Percentiles rank a stretch among this genome's conserved stretches.
Evolutionary conservation across 148 eudicot genomes (phyloP).

Genomic region (Vaccinium macrocarpon): DNA sequence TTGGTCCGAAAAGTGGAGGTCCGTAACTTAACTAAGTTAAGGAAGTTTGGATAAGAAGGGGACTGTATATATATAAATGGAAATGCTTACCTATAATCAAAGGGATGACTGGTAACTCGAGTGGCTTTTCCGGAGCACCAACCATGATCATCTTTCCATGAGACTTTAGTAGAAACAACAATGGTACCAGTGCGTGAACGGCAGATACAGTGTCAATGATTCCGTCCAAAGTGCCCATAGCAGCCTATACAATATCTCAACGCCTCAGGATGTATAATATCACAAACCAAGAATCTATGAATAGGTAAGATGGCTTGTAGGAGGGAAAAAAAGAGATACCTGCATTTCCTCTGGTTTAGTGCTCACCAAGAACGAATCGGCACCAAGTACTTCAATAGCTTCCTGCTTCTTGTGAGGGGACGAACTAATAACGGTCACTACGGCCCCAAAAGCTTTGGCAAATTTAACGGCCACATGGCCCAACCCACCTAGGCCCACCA

Average conservation of each 20-base stretch:
- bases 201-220: slow-evolving; percentile 28
- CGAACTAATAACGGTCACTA: slow-evolving; percentile 31
- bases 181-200: slow-evolving; percentile 15
- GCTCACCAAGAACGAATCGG: slow-evolving; percentile 28
- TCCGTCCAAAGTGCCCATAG: slow-evolving; percentile 24
- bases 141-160: slow-evolving; percentile 24
- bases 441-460: slow-evolving; percentile 30
- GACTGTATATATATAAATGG: no score
- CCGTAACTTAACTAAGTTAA: no score
- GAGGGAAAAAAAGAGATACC: slow-evolving; percentile 6
- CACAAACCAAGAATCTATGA: neutral
- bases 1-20: no score
- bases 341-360: slow-evolving; percentile 20
- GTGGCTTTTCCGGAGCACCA: slow-evolving; percentile 13
- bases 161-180: slow-evolving; percentile 19
- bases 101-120: neutral
- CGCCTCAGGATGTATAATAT: neutral
- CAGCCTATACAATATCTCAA: slow-evolving; percentile 20
- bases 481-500: slow-evolving; percentile 28
- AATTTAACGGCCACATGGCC: slow-evolving; percentile 36
- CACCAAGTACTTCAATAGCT: slow-evolving; percentile 28
- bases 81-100: neutral
- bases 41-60: no score
- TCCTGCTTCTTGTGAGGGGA: slow-evolving; percentile 26
- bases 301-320: neutral